phyloP scores from a whole-genome alignment of 805 yeast species.

The Metschnikowia cerradonensis region DNA sequence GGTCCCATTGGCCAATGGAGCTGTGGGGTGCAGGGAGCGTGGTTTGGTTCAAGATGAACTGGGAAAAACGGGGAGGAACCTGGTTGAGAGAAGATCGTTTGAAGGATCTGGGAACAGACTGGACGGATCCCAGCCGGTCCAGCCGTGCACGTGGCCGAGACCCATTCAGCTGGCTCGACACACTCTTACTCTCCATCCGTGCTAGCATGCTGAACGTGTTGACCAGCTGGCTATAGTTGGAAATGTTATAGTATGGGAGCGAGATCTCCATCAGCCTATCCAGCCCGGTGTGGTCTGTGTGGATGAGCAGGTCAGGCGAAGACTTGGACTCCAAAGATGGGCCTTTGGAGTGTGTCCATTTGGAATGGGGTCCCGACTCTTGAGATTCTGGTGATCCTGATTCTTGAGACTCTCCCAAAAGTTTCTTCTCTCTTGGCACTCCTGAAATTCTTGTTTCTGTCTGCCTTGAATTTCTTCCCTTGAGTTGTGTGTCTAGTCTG shows the following conservation, averaged over 20 bases:
- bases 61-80: slow-evolving; percentile 40
- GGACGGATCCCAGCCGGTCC: background rate
- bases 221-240: slow-evolving; percentile 14
- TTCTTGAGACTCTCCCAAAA: too few species aligned
- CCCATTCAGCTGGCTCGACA: background rate
- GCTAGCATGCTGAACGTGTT: slow-evolving; percentile 15
- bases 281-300: slow-evolving; percentile 11
- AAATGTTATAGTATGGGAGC: slow-evolving; percentile 11
- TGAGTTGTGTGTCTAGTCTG: too few species aligned
- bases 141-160: background rate
- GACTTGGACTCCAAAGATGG: background rate
- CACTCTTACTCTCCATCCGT: slow-evolving; percentile 25
- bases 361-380: background rate
- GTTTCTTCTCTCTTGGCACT: too few species aligned
- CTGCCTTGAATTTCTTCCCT: too few species aligned
- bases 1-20: background rate
- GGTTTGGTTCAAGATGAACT: slow-evolving; percentile 36
- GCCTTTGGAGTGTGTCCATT: background rate
- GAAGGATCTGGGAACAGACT: background rate
- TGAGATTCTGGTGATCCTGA: background rate
- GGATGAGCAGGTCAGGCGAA: slow-evolving; percentile 6
- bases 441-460: too few species aligned
- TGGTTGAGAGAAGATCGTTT: slow-evolving; percentile 21
- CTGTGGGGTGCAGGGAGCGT: background rate
- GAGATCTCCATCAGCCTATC: slow-evolving; percentile 7